Conservation (phyloP, 257 asterid genomes). For the Linderniella brevidens region DNA sequence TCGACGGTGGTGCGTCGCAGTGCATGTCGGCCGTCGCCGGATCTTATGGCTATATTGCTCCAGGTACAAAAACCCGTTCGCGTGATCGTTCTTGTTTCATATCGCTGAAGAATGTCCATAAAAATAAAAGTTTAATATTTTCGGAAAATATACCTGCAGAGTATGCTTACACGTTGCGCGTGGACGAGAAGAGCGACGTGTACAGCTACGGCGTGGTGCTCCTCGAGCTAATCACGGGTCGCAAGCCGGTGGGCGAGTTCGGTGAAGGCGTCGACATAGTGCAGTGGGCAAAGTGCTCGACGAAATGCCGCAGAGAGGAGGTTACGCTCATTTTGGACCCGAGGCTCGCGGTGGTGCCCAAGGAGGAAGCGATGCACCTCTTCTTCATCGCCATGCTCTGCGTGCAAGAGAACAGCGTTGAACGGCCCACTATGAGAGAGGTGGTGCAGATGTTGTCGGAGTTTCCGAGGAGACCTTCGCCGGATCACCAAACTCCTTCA, state of each 20-base stretch:
- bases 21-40: slow-evolving; percentile 97
- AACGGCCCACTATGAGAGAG: slow-evolving; percentile 83
- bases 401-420: slow-evolving; percentile 60
- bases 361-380: slow-evolving; percentile 64
- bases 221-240: slow-evolving; percentile 36
- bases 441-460: slow-evolving; percentile 91
- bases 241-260: slow-evolving; percentile 40
- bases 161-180: slow-evolving; percentile 38
- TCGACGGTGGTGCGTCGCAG: slow-evolving; percentile 72
- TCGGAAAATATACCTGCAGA: slow-evolving; percentile 16
- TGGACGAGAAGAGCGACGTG: slow-evolving; percentile 48
- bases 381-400: slow-evolving; percentile 85
- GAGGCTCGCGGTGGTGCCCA: slow-evolving; percentile 38
- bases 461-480: slow-evolving; percentile 17
- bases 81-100: too few relatives aligned
- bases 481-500: too few relatives aligned
- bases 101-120: too few relatives aligned
- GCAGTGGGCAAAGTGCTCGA: slow-evolving; percentile 51
- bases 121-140: neutral
- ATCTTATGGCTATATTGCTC: slow-evolving; percentile 94
- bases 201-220: slow-evolving; percentile 53
- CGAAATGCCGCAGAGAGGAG: slow-evolving; percentile 51
- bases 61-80: slow-evolving; percentile 44
- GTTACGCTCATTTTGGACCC: slow-evolving; percentile 40
- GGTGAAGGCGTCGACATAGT: slow-evolving; percentile 50